Conservation (phyloP, 208 protist genomes). For the Acanthamoeba sp. region DNA sequence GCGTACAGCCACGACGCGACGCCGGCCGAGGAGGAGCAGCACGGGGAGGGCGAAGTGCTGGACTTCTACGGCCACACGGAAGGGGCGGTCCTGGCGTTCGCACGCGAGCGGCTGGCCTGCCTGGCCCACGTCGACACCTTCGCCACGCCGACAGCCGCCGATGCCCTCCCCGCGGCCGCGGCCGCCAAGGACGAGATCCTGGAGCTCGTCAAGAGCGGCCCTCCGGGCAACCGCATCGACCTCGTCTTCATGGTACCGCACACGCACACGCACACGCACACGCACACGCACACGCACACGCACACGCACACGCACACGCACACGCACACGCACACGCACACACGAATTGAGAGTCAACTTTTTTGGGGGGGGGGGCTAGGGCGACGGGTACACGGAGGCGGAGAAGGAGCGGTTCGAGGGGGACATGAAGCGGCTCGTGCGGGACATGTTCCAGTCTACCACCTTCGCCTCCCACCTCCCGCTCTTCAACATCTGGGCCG, state of each 20-base stretch:
- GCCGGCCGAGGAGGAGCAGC: too few relatives aligned
- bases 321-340: neutral
- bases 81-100: neutral
- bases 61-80: conserved; percentile 54
- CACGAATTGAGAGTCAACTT: neutral
- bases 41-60: neutral
- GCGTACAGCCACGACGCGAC: conserved; percentile 9
- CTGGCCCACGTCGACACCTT: neutral
- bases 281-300: neutral
- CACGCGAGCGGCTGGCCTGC: conserved; percentile 23
- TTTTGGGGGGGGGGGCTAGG: neutral
- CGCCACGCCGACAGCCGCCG: neutral
- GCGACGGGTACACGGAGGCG: conserved; percentile 55
- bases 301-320: neutral
- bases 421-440: conserved; percentile 60
- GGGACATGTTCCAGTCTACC: conserved; percentile 56
- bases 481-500: conserved; percentile 74
- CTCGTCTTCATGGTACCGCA: conserved; percentile 73
- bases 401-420: conserved; percentile 41
- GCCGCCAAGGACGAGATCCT: conserved; percentile 49
- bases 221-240: conserved; percentile 68
- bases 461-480: conserved; percentile 71
- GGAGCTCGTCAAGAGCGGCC: conserved; percentile 67
- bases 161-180: neutral
- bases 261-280: neutral